Conservation (phyloP, 371 early-diverging fungal species). For the Fennellomyces sp. region DNA sequence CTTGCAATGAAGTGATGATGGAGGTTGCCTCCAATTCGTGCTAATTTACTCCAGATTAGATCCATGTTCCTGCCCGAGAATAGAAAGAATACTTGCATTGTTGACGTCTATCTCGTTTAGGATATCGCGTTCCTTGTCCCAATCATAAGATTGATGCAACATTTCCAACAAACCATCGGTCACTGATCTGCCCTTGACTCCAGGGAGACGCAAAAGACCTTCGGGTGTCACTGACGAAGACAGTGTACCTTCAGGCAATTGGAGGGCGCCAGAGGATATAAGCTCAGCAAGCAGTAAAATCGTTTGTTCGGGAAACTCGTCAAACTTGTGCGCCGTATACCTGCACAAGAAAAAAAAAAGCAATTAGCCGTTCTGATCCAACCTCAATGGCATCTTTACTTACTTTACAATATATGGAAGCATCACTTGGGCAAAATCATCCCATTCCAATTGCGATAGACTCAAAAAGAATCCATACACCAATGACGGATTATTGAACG, state of each 20-base stretch:
- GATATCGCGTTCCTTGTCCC: constrained; percentile 53
- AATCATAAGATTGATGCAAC: constrained; percentile 44
- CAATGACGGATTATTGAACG: constrained; percentile 49
- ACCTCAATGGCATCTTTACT: no score
- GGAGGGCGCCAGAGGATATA: constrained; percentile 41
- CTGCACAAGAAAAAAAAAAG: no score
- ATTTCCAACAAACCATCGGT: constrained; percentile 38
- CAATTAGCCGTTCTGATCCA: no score
- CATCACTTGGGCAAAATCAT: constrained; percentile 68
- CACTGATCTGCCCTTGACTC: constrained; percentile 21
- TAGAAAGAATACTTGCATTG: constrained; percentile 22
- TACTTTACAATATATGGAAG: constrained; percentile 68
- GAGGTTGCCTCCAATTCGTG: constrained; percentile 12
- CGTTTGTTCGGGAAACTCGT: constrained; percentile 42
- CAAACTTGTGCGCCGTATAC: constrained; percentile 49
- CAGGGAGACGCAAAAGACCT: constrained; percentile 63
- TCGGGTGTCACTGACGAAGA: constrained; percentile 55
- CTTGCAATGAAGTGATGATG: constrained; percentile 44
- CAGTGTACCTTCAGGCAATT: constrained; percentile 47
- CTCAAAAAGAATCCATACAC: constrained; percentile 70
- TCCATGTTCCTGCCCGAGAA: background rate
- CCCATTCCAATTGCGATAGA: constrained; percentile 69
- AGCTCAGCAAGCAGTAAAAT: constrained; percentile 59
- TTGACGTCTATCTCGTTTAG: constrained; percentile 43
- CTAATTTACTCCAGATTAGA: background rate